Evolutionary conservation across 495 filamentous ascomycete genomes (phyloP).

Genomic region (Lasiosphaeria ovina): DNA sequence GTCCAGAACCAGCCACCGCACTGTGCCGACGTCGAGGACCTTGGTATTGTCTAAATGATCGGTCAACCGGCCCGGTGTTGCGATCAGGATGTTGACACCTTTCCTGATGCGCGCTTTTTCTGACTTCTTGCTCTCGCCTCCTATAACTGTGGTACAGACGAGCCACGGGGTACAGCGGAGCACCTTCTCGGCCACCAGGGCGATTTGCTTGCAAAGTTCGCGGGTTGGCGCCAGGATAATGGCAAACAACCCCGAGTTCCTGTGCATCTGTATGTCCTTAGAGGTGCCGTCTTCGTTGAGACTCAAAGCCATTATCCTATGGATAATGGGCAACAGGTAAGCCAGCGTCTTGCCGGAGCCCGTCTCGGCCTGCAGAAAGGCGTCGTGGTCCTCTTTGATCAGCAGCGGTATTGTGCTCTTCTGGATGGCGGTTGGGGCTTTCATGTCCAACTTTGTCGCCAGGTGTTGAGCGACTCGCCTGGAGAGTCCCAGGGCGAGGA

Average conservation of each 20-base stretch:
- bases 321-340: constrained; percentile 86
- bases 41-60: constrained; percentile 93
- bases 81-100: constrained; percentile 90
- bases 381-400: constrained; percentile 79
- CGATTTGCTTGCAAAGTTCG: constrained; percentile 91
- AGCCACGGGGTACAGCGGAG: constrained; percentile 84
- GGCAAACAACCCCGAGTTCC: constrained; percentile 87
- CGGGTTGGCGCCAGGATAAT: constrained; percentile 89
- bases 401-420: constrained; percentile 74
- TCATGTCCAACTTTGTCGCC: constrained; percentile 80
- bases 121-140: constrained; percentile 95
- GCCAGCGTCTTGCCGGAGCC: constrained; percentile 96
- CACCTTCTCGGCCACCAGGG: constrained; percentile 74
- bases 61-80: constrained; percentile 83
- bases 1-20: constrained; percentile 90
- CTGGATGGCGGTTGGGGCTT: constrained; percentile 91
- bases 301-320: constrained; percentile 78
- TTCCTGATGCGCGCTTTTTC: constrained; percentile 92
- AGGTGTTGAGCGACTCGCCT: constrained; percentile 75
- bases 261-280: constrained; percentile 55
- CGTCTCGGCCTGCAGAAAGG: constrained; percentile 95
- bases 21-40: constrained; percentile 80
- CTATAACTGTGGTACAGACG: constrained; percentile 86
- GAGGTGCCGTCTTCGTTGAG: constrained; percentile 44
- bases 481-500: constrained; percentile 78